These are phyloP conservation scores for Saturnispora besseyi DNA, from an alignment of 805 yeast genomes.

Conservation along the genomic window DNA sequence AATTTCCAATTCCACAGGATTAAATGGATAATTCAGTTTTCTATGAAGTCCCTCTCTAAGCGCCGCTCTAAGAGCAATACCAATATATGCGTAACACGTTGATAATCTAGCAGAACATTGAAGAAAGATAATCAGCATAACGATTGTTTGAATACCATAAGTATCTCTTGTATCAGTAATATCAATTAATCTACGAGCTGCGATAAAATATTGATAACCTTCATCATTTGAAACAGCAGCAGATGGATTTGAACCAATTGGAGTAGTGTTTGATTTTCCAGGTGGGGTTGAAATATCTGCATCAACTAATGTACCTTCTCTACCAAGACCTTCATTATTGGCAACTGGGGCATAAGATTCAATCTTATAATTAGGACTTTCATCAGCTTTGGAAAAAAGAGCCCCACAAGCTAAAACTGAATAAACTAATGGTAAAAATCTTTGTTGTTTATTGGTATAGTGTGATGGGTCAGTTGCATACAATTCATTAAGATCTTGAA, in stretches of 20 bases:
- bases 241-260: conserved; percentile 9
- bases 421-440: conserved; percentile 71
- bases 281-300: conserved; percentile 3
- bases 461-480: conserved; percentile 68
- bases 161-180: conserved; percentile 78
- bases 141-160: conserved; percentile 74
- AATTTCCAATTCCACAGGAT: conserved; percentile 74
- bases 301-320: conserved; percentile 7
- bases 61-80: conserved; percentile 78
- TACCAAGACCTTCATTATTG: conserved; percentile 7
- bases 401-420: conserved; percentile 88
- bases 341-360: background rate
- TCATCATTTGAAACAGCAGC: conserved; percentile 43
- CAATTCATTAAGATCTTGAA: conserved; percentile 63
- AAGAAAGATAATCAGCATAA: conserved; percentile 75
- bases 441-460: conserved; percentile 63
- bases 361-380: conserved; percentile 21
- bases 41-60: conserved; percentile 77
- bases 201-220: conserved; percentile 71
- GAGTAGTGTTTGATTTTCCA: conserved; percentile 17
- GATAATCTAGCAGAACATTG: conserved; percentile 85
- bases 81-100: conserved; percentile 83
- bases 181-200: conserved; percentile 71
- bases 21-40: conserved; percentile 51
- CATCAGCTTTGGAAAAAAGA: conserved; percentile 50